phyloP scores from a whole-genome alignment of 192 early-diverging fungal species.

The Backusella luteola region DNA sequence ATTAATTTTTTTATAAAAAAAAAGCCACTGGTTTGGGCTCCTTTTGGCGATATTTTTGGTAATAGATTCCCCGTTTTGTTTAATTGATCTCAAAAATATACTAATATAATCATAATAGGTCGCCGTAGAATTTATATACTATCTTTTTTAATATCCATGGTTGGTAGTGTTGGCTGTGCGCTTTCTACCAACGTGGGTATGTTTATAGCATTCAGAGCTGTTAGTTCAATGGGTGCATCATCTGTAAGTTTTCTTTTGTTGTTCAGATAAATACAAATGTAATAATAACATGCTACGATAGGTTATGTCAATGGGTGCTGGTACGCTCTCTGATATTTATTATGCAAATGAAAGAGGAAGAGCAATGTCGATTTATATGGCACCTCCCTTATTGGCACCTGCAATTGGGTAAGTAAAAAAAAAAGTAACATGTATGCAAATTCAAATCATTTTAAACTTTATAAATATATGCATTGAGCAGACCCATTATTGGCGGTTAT shows the following conservation, averaged over 20 bases:
- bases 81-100: neutral
- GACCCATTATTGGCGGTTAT: conserved; percentile 37
- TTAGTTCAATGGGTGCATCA: conserved; percentile 30
- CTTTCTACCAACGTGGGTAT: conserved; percentile 25
- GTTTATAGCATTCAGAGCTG: conserved; percentile 28
- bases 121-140: conserved; percentile 30
- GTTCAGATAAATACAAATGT: neutral
- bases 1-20: conserved; percentile 1
- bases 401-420: conserved; percentile 25
- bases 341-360: conserved; percentile 27
- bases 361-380: conserved; percentile 30
- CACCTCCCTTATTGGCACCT: conserved; percentile 27
- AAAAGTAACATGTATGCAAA: neutral
- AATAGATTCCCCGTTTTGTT: neutral
- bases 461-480: neutral
- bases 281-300: neutral
- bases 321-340: conserved; percentile 37
- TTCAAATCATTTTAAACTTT: neutral
- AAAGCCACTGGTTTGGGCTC: conserved; percentile 30
- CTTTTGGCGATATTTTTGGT: conserved; percentile 28
- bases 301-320: conserved; percentile 38
- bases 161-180: conserved; percentile 27
- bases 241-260: conserved; percentile 13
- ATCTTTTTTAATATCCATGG: conserved; percentile 23
- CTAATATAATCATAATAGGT: conserved; percentile 11